Percentiles rank a stretch among this genome's conserved stretches.
Conservation (phyloP, 2,329 filamentous ascomycete genomes). For the Xylariaceae sp. region DNA sequence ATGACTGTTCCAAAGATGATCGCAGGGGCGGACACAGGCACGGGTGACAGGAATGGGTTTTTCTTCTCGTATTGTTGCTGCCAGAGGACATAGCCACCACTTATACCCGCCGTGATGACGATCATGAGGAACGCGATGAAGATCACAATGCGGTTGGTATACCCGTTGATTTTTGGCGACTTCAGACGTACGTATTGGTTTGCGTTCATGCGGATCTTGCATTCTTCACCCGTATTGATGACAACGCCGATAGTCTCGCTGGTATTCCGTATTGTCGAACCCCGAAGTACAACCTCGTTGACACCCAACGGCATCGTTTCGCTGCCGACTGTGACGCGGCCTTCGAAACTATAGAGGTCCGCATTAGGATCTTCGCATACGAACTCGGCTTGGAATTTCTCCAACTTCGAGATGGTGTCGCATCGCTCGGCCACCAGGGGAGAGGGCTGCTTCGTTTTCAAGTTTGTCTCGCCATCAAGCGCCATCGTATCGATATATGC, state of each 20-base stretch:
- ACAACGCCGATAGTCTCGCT: constrained; percentile 69
- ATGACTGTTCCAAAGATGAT: constrained; percentile 88
- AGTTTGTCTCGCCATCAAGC: constrained; percentile 75
- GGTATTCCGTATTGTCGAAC: constrained; percentile 75
- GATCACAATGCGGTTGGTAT: constrained; percentile 78
- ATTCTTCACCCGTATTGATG: constrained; percentile 86
- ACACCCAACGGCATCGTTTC: constrained; percentile 68
- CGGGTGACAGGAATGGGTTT: constrained; percentile 70
- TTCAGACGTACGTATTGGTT: constrained; percentile 85
- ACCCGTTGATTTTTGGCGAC: constrained; percentile 68
- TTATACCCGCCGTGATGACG: constrained; percentile 70
- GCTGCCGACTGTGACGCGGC: constrained; percentile 55
- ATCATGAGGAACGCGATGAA: constrained; percentile 79
- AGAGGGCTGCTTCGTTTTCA: constrained; percentile 70
- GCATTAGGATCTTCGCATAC: constrained; percentile 74
- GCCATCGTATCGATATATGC: constrained; percentile 86
- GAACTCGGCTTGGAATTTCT: constrained; percentile 55
- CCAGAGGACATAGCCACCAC: constrained; percentile 82
- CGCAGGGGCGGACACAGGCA: constrained; percentile 67
- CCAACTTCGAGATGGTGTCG: constrained; percentile 50
- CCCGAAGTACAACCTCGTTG: constrained; percentile 79
- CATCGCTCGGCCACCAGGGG: constrained; percentile 55
- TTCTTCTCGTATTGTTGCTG: constrained; percentile 58
- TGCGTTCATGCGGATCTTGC: constrained; percentile 88
- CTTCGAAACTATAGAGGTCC: constrained; percentile 73